Evolutionary conservation across 176 grass and related monocot genomes (phyloP), one percentile per base, ranked within the genome.

Genomic region (Elaeis guineensis): DNA sequence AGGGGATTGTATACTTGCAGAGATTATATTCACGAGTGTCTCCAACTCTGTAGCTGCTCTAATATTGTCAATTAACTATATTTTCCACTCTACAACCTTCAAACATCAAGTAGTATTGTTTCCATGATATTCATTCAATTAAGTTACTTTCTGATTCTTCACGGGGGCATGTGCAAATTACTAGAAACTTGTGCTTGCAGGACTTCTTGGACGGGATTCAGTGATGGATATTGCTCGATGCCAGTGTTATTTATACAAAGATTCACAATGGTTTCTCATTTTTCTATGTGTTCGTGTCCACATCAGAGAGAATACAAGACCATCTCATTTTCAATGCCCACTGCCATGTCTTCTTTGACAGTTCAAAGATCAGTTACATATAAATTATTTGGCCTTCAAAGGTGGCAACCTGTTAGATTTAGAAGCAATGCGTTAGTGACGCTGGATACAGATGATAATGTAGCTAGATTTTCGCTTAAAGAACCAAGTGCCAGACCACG

Each of bases 381-480:
- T 25, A 52, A 2, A 6, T 4, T 54, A 32, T 57, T 50, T 55
- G 55, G 25, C 61, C 32, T 54, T 18, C 29, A 69, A 17, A 55
- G 54, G 53, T 71, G 70, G 39, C 59, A 56, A 19, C 78, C 71
- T 11, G 48, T 62, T 21, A 82, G 70, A 58, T 54, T 54, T 51
- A 19, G 72, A 65, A 80, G 69, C 59, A 78, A 80, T 52, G 54
- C 44, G 15, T 51, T 73, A 4, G 50, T 95, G 16, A 77, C 64
- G 0, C 66, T 81, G 51, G 53, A 74, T 55, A 83, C 76, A n/a
- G 74, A 59, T 23, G 71, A 75, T 16, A 63, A 56, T 53, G 75
- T 83, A 8, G 82, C 63, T 2, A 80, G 85, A 21, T 89, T 95
- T 54, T 49, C 52, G 1, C 21, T 78, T 32, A 54, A 67, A 15